Percentiles rank a stretch among this genome's conserved stretches.
phyloP scores from a whole-genome alignment of 2,329 filamentous ascomycete genomes.

The Trichoderma hamatum region DNA sequence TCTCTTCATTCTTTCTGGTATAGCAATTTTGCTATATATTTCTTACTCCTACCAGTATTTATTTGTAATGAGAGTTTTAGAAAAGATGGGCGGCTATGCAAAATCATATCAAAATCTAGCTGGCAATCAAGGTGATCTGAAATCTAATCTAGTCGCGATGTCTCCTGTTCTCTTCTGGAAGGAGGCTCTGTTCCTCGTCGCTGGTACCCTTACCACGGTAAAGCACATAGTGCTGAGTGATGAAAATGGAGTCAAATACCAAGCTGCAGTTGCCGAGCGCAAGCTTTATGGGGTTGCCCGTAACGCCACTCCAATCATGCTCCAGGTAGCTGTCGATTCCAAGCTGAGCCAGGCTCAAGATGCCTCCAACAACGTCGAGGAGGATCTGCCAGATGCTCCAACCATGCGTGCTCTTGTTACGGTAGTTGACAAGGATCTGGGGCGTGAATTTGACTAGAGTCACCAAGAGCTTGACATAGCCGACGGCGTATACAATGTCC shows the following conservation, averaged over 20 bases:
- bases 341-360: slow-evolving; percentile 80
- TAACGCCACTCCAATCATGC: slow-evolving; percentile 86
- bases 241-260: slow-evolving; percentile 83
- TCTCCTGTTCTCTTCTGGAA: slow-evolving; percentile 34
- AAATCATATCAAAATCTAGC: background rate
- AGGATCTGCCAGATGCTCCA: slow-evolving; percentile 88
- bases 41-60: background rate
- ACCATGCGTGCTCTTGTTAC: slow-evolving; percentile 80
- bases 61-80: background rate
- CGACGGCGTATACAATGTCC: slow-evolving; percentile 68
- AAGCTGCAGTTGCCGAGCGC: slow-evolving; percentile 83
- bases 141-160: slow-evolving; percentile 16
- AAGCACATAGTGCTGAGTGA: slow-evolving; percentile 83
- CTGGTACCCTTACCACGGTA: slow-evolving; percentile 51
- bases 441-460: slow-evolving; percentile 93
- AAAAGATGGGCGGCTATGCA: background rate
- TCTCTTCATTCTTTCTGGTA: background rate
- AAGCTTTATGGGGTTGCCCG: slow-evolving; percentile 90
- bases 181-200: slow-evolving; percentile 34
- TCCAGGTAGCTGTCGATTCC: slow-evolving; percentile 83
- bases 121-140: background rate
- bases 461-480: slow-evolving; percentile 86
- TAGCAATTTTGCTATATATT: background rate
- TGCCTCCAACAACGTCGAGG: slow-evolving; percentile 78
- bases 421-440: slow-evolving; percentile 80